Conservation (phyloP, 352 stramenopile genomes). For the Nothophytophthora sp. region DNA sequence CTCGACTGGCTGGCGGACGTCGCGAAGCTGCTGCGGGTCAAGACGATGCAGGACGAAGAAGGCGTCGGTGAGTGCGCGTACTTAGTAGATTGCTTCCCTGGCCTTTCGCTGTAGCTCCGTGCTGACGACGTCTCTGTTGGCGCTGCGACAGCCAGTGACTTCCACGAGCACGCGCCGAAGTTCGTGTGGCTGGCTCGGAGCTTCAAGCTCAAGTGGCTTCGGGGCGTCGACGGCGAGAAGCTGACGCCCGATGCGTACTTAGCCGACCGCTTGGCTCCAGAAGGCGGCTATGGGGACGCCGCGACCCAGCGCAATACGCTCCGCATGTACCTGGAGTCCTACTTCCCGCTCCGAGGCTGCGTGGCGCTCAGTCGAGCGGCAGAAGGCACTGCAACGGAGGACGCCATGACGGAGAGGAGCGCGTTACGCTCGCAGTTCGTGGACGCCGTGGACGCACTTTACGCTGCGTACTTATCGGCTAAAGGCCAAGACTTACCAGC, state of each 20-base stretch:
- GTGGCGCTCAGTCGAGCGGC: slow-evolving; percentile 50
- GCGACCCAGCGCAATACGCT: slow-evolving; percentile 49
- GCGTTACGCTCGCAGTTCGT: slow-evolving; percentile 56
- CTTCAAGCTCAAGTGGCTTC: slow-evolving; percentile 76
- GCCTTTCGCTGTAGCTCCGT: not conserved
- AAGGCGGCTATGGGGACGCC: slow-evolving; percentile 57
- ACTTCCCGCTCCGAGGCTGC: slow-evolving; percentile 45
- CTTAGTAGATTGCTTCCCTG: not conserved
- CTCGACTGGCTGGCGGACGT: slow-evolving; percentile 54
- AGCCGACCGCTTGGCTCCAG: slow-evolving; percentile 39
- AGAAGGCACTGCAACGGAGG: slow-evolving; percentile 29
- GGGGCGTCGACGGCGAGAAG: slow-evolving; percentile 36
- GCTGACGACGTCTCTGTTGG: too few species aligned
- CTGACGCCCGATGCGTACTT: slow-evolving; percentile 56
- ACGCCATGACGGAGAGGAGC: slow-evolving; percentile 18
- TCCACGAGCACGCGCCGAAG: slow-evolving; percentile 51
- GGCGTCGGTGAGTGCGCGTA: slow-evolving; percentile 35
- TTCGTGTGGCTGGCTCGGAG: slow-evolving; percentile 68
- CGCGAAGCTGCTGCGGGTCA: slow-evolving; percentile 41
- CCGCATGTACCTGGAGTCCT: slow-evolving; percentile 61
- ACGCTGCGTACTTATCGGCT: slow-evolving; percentile 40
- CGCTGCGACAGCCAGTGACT: slow-evolving; percentile 33
- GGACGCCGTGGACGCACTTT: slow-evolving; percentile 51
- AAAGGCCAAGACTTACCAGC: slow-evolving; percentile 31
- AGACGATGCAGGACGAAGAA: slow-evolving; percentile 59